A percentile compares a stretch with the other conserved stretches of the same genome.
Conservation (phyloP, 75 land plant genomes). For the Picea glauca region DNA sequence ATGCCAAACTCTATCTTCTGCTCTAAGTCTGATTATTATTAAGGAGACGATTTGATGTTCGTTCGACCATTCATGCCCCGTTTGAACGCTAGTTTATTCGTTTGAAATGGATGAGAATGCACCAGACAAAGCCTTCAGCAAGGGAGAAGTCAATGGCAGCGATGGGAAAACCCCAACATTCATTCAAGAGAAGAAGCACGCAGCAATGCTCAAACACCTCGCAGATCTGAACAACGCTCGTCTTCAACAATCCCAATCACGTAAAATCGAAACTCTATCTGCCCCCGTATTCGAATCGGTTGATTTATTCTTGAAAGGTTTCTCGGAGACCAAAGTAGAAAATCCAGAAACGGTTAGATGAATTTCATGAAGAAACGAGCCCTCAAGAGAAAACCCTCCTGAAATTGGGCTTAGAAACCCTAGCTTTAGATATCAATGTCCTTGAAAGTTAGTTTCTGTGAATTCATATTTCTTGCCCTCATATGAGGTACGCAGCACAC, state of each 20-base stretch:
- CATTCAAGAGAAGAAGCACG: constrained; percentile 32
- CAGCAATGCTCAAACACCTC: constrained; percentile 46
- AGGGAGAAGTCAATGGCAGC: background rate
- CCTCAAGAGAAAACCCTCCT: constrained; percentile 8
- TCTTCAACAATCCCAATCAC: constrained; percentile 18
- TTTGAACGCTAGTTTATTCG: background rate
- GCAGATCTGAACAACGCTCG: constrained; percentile 28
- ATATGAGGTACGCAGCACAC: constrained; percentile 68
- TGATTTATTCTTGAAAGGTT: constrained; percentile 49
- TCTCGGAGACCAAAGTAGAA: constrained; percentile 41
- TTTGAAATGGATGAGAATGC: background rate
- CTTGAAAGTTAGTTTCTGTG: constrained; percentile 72
- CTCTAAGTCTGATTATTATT: no score
- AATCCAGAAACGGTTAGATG: constrained; percentile 28
- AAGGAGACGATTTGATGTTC: no score
- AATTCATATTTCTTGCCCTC: constrained; percentile 76
- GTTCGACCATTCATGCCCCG: background rate
- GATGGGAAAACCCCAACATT: constrained; percentile 7
- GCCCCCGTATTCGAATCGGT: constrained; percentile 38
- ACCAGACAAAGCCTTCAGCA: background rate
- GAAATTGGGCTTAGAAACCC: constrained; percentile 41
- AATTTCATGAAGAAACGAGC: background rate
- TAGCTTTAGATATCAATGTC: constrained; percentile 36
- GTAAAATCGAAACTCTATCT: constrained; percentile 20
- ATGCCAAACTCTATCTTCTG: no score